phyloP scores from a whole-genome alignment of 305 asterid genomes.

The Solanum hybrid region DNA sequence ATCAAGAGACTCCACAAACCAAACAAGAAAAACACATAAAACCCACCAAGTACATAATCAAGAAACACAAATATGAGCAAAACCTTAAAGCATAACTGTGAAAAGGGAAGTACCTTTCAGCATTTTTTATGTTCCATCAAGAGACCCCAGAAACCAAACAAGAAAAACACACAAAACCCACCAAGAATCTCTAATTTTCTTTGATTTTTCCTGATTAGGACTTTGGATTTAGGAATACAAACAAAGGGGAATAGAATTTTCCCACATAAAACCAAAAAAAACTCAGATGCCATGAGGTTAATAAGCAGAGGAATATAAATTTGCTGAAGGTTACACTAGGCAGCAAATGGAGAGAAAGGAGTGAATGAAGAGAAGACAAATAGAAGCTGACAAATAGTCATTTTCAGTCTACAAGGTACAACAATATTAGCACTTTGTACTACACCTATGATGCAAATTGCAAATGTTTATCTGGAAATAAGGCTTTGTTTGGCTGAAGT shows the following conservation, averaged over 20 bases:
- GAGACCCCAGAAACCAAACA: neutral
- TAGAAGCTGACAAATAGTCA: constrained; percentile 22
- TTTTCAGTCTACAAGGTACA: neutral
- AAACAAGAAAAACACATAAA: neutral
- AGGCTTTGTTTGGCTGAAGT: too few species aligned
- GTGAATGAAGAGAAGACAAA: constrained; percentile 25
- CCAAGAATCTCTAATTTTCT: neutral
- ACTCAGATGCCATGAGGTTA: constrained; percentile 19
- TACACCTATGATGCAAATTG: neutral
- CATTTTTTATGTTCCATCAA: neutral
- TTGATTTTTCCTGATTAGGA: neutral
- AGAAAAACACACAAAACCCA: neutral
- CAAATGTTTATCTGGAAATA: too few species aligned
- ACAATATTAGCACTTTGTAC: neutral
- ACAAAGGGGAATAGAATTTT: neutral
- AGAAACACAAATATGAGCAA: neutral
- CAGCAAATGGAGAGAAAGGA: constrained; percentile 9
- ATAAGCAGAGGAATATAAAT: constrained; percentile 1
- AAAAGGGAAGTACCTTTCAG: neutral
- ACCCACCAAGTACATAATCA: neutral
- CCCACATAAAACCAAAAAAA: neutral
- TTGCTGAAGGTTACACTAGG: constrained; percentile 14
- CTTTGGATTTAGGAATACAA: neutral
- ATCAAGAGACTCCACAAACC: neutral
- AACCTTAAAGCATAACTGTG: neutral